Evolutionary conservation across 306 rosid species (phyloP), one percentile per base, ranked within the genome.

Genomic region (Glycine latifolia): DNA sequence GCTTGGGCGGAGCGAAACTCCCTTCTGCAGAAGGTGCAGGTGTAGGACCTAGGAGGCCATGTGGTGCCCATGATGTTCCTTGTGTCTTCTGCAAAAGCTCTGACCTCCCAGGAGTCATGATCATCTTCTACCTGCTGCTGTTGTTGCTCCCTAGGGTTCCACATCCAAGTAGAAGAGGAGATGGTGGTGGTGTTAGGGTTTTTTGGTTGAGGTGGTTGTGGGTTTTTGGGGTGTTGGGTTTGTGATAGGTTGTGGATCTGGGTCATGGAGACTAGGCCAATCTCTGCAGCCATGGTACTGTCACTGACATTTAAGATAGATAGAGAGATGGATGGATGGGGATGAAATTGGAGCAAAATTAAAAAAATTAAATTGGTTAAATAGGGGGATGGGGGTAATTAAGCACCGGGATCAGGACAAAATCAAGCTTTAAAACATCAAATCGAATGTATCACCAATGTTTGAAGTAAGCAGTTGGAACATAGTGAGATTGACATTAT

Each of bases 1-100:
- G 98, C 98, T 80, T 95, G 98, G 6, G 98, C 97, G 0, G 97
- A 95, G 3, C 95, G 87, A 82, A 92, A 95, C 85, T 95, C 98
- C 75, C 97, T 73, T 67, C 94, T 49, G 48, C 98, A 95, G 75
- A 87, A 95, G 69, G 91, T 91, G 85, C 98, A 95, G 49, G 94
- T 90, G 86, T 95, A 95, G 41, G 97, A 92, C 75, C 98, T 84
- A 4, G 98, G 98, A 43, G 98, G 98, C 98, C 97, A 95, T 3
- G 97, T 95, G 73, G 94, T 87, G 39, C 90, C 92, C 98, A 93
- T 88, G 37, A 77, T 81, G 83, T 88, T 90, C 68, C 89, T 87
- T 0, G 97, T 95, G 82, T 95, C 98, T 81, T 91, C 98, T 0
- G 95, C 98, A 41, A 95, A 95, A 50, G 98, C 97, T 69, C 91